Percentiles rank a stretch among this genome's conserved stretches.
phyloP scores from a whole-genome alignment of 1,139 yeast genomes.

The Meyerozyma guilliermondii region DNA sequence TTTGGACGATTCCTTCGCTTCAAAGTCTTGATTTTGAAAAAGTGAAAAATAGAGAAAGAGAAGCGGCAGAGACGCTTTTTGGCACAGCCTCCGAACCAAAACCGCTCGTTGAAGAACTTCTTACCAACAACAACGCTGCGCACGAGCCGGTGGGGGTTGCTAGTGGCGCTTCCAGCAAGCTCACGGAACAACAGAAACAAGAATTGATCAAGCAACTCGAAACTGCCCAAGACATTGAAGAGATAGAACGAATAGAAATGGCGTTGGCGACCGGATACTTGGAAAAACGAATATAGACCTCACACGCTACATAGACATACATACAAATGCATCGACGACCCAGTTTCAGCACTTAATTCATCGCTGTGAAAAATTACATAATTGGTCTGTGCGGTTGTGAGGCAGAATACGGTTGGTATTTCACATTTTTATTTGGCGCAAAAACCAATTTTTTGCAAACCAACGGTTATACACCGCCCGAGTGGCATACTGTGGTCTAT shows the following conservation, averaged over 20 bases:
- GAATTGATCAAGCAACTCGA: slow-evolving; percentile 49
- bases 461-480: too few relatives aligned
- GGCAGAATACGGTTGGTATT: not conserved
- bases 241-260: slow-evolving; percentile 66
- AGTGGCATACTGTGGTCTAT: not conserved
- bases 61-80: slow-evolving; percentile 37
- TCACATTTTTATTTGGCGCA: not conserved
- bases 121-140: slow-evolving; percentile 3
- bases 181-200: slow-evolving; percentile 51
- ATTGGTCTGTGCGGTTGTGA: not conserved
- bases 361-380: not conserved
- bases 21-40: slow-evolving; percentile 62
- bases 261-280: slow-evolving; percentile 35
- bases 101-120: slow-evolving; percentile 8
- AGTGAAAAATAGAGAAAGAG: slow-evolving; percentile 53
- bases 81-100: slow-evolving; percentile 23
- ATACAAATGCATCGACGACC: not conserved
- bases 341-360: too few relatives aligned
- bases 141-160: not conserved
- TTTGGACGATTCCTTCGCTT: slow-evolving; percentile 62
- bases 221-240: slow-evolving; percentile 64
- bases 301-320: not conserved
- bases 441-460: not conserved
- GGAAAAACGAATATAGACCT: not conserved
- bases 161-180: slow-evolving; percentile 27